Base-by-base conservation (phyloP, 2,329 filamentous ascomycete species). In the Fusarium torreyae region DNA sequence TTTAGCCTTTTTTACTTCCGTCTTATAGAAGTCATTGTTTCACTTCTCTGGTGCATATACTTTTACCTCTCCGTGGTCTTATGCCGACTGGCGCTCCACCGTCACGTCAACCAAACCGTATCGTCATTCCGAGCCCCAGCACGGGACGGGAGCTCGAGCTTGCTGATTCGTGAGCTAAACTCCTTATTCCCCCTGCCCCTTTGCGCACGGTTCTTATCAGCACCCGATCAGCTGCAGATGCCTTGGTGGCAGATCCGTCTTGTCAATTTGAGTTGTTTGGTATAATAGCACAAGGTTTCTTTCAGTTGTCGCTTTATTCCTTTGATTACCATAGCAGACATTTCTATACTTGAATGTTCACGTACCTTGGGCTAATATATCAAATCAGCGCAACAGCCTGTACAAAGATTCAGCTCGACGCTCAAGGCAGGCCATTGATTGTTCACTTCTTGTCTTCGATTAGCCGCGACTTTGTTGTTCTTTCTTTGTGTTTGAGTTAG, bases 71-170 rank as follows among this genome's bases (percentile, higher is more conserved):
- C 44, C 59, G 48, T 51, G 40, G 42, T 46, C 45, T 40, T 50
- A 33, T 38, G 62, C 54, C 51, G 46, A 50, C 55, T 5, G 3
- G 36, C 53, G 48, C 70, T 71, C 71, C 60, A 69, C 72, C 55
- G 53, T 74, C 70, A 74, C 70, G 57, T 73, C 72, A 70, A 70
- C 57, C 70, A 74, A 67, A 66, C 58, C 57, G 63, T 52, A 48
- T 71, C 70, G 56, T 74, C 68, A 73, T 70, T 62, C 64, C 64
- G 59, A 67, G 45, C 57, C 69, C 66, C 64, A 61, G 61, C 66
- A 66, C 65, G 55, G 58, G 48, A 69, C 56, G 54, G 58, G 59
- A 68, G 63, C 52, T 55, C 51, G 52, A 68, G 66, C 49, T 60
- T 61, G 57, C 57, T 68, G 63, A 57, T 70, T 67, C 56, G 65